Conservation (phyloP, 495 filamentous ascomycete species). For the Daldinia grandis region DNA sequence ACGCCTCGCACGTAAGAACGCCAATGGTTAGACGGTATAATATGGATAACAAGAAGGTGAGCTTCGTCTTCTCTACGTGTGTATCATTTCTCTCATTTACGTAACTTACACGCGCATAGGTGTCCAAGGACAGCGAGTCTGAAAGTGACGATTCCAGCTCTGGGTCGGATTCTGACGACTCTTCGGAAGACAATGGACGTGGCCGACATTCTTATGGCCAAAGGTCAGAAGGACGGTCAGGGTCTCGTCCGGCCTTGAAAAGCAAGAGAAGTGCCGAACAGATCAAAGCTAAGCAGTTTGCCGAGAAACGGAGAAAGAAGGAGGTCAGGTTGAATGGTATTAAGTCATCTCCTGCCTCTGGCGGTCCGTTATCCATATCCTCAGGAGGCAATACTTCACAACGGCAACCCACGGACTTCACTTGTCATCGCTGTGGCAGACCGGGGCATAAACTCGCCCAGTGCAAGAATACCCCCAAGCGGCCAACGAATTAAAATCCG, state of each 20-base stretch:
- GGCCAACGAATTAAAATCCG: slow-evolving; percentile 32
- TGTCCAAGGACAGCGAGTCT: slow-evolving; percentile 21
- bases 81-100: neutral
- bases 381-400: slow-evolving; percentile 37
- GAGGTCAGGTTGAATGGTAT: slow-evolving; percentile 65
- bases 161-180: slow-evolving; percentile 30
- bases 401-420: slow-evolving; percentile 27
- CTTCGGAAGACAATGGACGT: slow-evolving; percentile 20
- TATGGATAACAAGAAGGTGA: slow-evolving; percentile 53
- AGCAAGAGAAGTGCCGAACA: slow-evolving; percentile 50
- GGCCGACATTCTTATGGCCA: slow-evolving; percentile 31
- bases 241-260: slow-evolving; percentile 16
- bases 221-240: slow-evolving; percentile 19
- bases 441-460: slow-evolving; percentile 42
- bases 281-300: slow-evolving; percentile 54
- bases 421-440: slow-evolving; percentile 44
- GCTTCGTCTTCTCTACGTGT: slow-evolving; percentile 5
- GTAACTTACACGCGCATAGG: slow-evolving; percentile 29
- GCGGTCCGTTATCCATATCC: slow-evolving; percentile 44
- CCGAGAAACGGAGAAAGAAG: slow-evolving; percentile 63
- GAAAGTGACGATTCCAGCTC: slow-evolving; percentile 24
- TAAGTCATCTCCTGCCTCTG: slow-evolving; percentile 58
- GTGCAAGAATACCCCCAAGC: slow-evolving; percentile 36
- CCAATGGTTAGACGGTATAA: slow-evolving; percentile 51
- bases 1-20: slow-evolving; percentile 40